Base-by-base conservation (phyloP, 257 asterid genomes). In the Eustoma russellianum region DNA sequence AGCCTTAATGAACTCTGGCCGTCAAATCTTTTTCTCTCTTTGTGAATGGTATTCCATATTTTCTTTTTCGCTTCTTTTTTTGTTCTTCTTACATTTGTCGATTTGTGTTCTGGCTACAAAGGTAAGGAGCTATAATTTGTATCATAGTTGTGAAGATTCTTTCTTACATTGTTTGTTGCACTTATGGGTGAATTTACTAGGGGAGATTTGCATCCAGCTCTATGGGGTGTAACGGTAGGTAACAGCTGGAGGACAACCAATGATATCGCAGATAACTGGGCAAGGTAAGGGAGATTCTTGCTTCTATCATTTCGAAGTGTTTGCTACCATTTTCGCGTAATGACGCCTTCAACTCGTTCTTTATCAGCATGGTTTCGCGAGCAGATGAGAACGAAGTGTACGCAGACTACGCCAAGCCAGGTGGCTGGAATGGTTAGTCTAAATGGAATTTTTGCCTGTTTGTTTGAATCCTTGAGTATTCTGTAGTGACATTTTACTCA, bases 171-270 rank as follows among this genome's bases (percentile, higher is more conserved):
- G 38, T 1, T 19, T 19, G 9, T 10, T 50, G 13, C 14, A 33
- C 56, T 33, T 52, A 4, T 52, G 30, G 43, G 12, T 5, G 43
- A 7, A 38, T 11, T 38, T 16, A 71, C 15, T 67, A 89, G 97
- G 97, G 97, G 97, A 14, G 97, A 90, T 53, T 17, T 81, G 88
- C 97, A 83, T 65, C 97, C 96, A 2, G 95, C 97, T 40, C 57
- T 69, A 43, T 90, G 96, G 96, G 96, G 85, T 46, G 61, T 52
- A 19, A 62, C 40, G 1, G 51, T 83, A 17, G 98, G 98, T 60
- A 90, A 90, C 63, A 86, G 98, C 69, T 90, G 96, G 96, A 83
- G 98, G 70, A 89, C 90, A 13, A 89, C 97, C 0, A 76, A 77
- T n/a, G 95, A 86, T 41, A 89, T 89, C 33, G 16, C 74, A 50